phyloP scores from a whole-genome alignment of 805 yeast species.

The Wickerhamomyces alni region DNA sequence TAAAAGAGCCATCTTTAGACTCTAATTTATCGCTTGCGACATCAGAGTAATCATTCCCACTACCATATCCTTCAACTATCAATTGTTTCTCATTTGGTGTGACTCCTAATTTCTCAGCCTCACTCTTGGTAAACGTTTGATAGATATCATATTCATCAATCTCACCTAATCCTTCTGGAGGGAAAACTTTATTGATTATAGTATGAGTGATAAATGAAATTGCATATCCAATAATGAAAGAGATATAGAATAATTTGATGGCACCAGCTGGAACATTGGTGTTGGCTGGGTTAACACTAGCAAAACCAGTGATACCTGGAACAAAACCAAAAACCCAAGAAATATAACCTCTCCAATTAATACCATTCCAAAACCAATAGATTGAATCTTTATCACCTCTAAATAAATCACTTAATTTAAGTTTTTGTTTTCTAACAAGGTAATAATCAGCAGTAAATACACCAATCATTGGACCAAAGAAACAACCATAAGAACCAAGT shows the following conservation, averaged over 20 bases:
- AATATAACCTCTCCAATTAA: conserved; percentile 35
- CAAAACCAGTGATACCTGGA: conserved; percentile 38
- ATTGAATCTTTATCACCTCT: conserved; percentile 25
- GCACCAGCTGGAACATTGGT: conserved; percentile 21
- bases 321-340: conserved; percentile 34
- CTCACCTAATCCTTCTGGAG: conserved; percentile 24
- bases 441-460: conserved; percentile 31
- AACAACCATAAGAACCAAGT: conserved; percentile 25
- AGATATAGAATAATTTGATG: conserved; percentile 22
- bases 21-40: neutral
- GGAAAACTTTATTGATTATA: conserved; percentile 20
- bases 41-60: no score
- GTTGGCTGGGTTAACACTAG: conserved; percentile 23
- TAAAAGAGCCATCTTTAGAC: no score
- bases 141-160: conserved; percentile 29
- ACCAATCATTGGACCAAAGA: conserved; percentile 40
- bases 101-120: conserved; percentile 27
- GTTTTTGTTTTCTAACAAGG: conserved; percentile 30
- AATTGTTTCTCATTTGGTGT: conserved; percentile 17
- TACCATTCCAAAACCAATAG: conserved; percentile 39
- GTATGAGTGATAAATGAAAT: conserved; percentile 20
- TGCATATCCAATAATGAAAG: conserved; percentile 22
- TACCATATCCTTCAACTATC: neutral
- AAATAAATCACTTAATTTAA: conserved; percentile 37
- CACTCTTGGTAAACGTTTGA: conserved; percentile 28